phyloP scores from a whole-genome alignment of 1,284 basidiomycete genomes.

The Apiotrichum siamense region DNA sequence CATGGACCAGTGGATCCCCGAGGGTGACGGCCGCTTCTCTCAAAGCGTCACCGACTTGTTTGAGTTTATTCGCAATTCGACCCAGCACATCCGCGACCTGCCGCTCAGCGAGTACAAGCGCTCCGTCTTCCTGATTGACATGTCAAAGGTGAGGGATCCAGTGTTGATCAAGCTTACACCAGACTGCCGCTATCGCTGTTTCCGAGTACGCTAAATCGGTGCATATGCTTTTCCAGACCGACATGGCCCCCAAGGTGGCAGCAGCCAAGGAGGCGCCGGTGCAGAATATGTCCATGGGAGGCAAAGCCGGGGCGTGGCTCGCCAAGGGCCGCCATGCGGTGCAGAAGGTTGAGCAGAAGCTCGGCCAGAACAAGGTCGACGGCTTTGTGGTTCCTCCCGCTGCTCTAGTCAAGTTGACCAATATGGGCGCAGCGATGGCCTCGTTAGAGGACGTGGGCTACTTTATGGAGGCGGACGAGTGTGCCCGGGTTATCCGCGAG shows the following conservation, averaged over 20 bases:
- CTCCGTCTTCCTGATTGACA: conserved; percentile 45
- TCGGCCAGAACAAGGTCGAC: conserved; percentile 1
- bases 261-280: not conserved
- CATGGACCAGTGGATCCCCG: conserved; percentile 47
- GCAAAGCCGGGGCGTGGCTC: conserved; percentile 45
- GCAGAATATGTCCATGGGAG: conserved; percentile 14
- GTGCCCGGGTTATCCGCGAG: conserved; percentile 34
- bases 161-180: not conserved
- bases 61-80: conserved; percentile 41
- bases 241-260: conserved; percentile 25
- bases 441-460: conserved; percentile 39
- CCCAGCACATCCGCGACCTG: conserved; percentile 36
- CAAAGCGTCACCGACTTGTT: conserved; percentile 47
- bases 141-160: conserved; percentile 36
- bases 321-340: conserved; percentile 46
- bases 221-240: conserved; percentile 35
- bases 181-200: conserved; percentile 36
- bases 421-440: conserved; percentile 38
- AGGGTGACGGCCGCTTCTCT: conserved; percentile 38
- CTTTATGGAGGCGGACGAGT: conserved; percentile 42
- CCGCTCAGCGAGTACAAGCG: conserved; percentile 44
- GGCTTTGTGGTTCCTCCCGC: conserved; percentile 7
- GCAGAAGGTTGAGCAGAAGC: conserved; percentile 39
- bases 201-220: conserved; percentile 43
- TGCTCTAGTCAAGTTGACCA: conserved; percentile 44